Percentiles rank a stretch among this genome's conserved stretches.
phyloP scores from a whole-genome alignment of 805 yeast species.

The Saccharomycopsis schoenii region DNA sequence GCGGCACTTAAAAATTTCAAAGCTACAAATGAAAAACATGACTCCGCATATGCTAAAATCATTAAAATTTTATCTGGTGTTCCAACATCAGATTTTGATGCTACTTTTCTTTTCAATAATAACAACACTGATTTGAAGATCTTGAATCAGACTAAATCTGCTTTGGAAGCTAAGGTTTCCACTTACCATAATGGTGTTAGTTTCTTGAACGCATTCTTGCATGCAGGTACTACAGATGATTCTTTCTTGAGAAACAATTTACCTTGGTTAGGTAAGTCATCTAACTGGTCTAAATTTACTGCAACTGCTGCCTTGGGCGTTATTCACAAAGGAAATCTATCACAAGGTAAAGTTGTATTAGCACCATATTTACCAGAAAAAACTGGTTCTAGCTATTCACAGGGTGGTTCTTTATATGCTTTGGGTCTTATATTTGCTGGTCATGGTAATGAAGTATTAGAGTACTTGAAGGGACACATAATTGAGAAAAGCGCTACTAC shows the following conservation, averaged over 20 bases:
- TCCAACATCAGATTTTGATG: constrained; percentile 87
- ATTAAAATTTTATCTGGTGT: constrained; percentile 75
- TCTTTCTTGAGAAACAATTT: constrained; percentile 81
- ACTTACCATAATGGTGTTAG: constrained; percentile 94
- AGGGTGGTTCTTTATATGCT: constrained; percentile 93
- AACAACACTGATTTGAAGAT: constrained; percentile 80
- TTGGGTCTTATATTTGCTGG: constrained; percentile 93
- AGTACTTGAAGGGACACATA: constrained; percentile 62
- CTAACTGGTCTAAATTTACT: constrained; percentile 95
- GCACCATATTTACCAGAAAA: constrained; percentile 79
- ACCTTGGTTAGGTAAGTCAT: constrained; percentile 96
- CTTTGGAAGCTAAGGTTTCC: constrained; percentile 84
- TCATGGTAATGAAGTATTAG: constrained; percentile 71
- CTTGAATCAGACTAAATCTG: constrained; percentile 69
- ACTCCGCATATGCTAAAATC: constrained; percentile 31
- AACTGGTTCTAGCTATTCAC: constrained; percentile 74
- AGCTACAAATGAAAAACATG: constrained; percentile 23
- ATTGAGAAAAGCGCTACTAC: constrained; percentile 54
- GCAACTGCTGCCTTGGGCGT: constrained; percentile 98
- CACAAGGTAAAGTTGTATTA: constrained; percentile 80
- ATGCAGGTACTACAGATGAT: constrained; percentile 94
- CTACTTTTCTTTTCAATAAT: constrained; percentile 78
- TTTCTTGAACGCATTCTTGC: constrained; percentile 88
- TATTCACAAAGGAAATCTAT: constrained; percentile 86
- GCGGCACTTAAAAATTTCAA: constrained; percentile 18